Base-by-base conservation (phyloP, 2,329 filamentous ascomycete genomes). In the Verticillium albo-atrum region DNA sequence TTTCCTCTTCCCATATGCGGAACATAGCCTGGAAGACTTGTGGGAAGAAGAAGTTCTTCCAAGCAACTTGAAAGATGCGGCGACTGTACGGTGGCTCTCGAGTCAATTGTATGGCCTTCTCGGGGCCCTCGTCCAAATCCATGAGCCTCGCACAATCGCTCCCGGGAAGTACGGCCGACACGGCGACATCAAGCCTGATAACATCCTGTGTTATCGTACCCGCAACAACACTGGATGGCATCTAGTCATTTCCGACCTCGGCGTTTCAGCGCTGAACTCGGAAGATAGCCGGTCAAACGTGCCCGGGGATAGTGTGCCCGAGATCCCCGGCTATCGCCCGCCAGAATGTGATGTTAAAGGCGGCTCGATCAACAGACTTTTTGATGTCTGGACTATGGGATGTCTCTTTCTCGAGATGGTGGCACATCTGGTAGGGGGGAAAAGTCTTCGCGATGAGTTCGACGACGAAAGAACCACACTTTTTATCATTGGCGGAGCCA, bases 1-100 rank as follows among this genome's bases (percentile, higher is more conserved):
- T 34, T 64, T 58, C 53, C 47, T 59, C 26, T 55, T 65, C 26
- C 34, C 52, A 55, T 9, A 58, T 57, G n/a, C 61, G 56, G 59
- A 58, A 56, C 35, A 35, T 35, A 3, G 59, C 52, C 59, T 60
- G n/a, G 3, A 28, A 50, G 6, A 4, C 4, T 20, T 50, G 9
- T 25, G 42, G 20, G 42, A 23, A 4, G 10, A 50, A 20, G 20
- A 23, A 14, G 9, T 12, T 5, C 7, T 20, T 4, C 42, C 42
- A 6, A 50, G 10, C n/a, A 20, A 23, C 20, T n/a, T 50, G 20
- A 42, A 27, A 12, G 28, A 61, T 12, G 20, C 15, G 5, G 1
- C 27, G 34, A 55, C 51, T 60, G 5, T 34, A 28, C 12, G 54
- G 26, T 63, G 62, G 59, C 42, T 63, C 14, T 20, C 55, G 15